These are phyloP conservation scores for Brassica nigra DNA, from an alignment of 345 rosid species.

Conservation along the genomic window DNA sequence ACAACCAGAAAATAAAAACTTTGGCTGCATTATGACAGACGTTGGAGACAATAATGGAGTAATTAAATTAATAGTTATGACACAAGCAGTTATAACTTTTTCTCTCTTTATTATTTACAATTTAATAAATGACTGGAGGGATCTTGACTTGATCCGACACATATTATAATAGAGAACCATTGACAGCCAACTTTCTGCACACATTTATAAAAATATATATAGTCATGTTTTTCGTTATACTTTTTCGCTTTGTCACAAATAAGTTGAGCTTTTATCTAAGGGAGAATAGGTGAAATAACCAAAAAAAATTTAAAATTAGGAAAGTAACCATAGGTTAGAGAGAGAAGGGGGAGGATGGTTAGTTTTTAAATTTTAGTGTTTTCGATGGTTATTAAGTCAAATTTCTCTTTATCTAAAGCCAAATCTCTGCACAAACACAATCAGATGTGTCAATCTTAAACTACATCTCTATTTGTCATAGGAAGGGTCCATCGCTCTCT, in stretches of 20 bases:
- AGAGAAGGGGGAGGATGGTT: too few species aligned
- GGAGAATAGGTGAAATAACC: too few species aligned
- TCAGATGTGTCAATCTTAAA: slow-evolving; percentile 19
- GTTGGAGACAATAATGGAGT: slow-evolving; percentile 41
- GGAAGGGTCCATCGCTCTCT: slow-evolving; percentile 6
- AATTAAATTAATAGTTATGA: slow-evolving; percentile 34
- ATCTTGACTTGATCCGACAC: slow-evolving; percentile 42
- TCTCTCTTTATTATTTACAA: slow-evolving; percentile 27
- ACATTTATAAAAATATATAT: slow-evolving; percentile 1
- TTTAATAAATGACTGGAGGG: slow-evolving; percentile 31
- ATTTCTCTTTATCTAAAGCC: background rate
- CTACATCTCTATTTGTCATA: background rate
- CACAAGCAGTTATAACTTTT: background rate
- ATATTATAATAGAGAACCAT: slow-evolving; percentile 22
- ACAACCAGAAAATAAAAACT: slow-evolving; percentile 25
- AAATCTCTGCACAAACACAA: background rate
- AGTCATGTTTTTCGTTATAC: background rate
- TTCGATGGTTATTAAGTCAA: too few species aligned
- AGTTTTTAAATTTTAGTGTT: too few species aligned
- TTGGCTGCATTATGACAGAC: slow-evolving; percentile 34
- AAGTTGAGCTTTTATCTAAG: slow-evolving; percentile 4
- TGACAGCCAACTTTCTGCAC: slow-evolving; percentile 28
- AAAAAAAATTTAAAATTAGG: too few species aligned
- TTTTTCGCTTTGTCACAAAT: background rate
- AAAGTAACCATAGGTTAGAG: too few species aligned